A percentile compares a stretch with the other conserved stretches of the same genome.
phyloP scores from a whole-genome alignment of 306 rosid genomes.

The Fragaria ananassa region DNA sequence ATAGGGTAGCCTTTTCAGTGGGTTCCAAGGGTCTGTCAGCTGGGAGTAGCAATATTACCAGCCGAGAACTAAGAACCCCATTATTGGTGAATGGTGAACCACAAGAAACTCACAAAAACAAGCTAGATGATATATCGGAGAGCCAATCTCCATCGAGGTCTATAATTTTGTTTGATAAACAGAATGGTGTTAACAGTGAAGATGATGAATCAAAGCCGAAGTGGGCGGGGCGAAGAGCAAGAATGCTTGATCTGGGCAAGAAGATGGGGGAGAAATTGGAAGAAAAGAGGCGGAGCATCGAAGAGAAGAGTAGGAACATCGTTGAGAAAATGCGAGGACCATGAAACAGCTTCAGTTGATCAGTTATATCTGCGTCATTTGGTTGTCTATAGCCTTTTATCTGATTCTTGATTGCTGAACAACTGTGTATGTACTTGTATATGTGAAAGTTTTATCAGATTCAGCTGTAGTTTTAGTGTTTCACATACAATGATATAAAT shows the following conservation, averaged over 20 bases:
- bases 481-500: neutral
- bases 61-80: slow-evolving; percentile 45
- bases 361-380: neutral
- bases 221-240: slow-evolving; percentile 71
- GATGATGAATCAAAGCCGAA: slow-evolving; percentile 49
- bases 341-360: slow-evolving; percentile 27
- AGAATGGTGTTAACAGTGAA: slow-evolving; percentile 25
- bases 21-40: slow-evolving; percentile 20
- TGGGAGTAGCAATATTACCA: slow-evolving; percentile 26
- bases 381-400: neutral
- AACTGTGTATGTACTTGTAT: neutral
- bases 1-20: slow-evolving; percentile 25
- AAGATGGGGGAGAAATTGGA: slow-evolving; percentile 83
- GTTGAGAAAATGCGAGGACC: slow-evolving; percentile 90
- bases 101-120: slow-evolving; percentile 32
- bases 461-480: neutral
- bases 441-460: neutral
- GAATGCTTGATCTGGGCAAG: slow-evolving; percentile 69
- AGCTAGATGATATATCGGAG: slow-evolving; percentile 31
- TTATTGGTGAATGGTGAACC: slow-evolving; percentile 40
- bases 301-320: slow-evolving; percentile 69
- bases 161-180: slow-evolving; percentile 24
- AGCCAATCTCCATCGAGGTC: slow-evolving; percentile 31
- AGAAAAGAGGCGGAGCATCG: slow-evolving; percentile 76
- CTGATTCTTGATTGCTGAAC: neutral